phyloP scores from a whole-genome alignment of 345 rosid genomes.

The Linum trigynum region DNA sequence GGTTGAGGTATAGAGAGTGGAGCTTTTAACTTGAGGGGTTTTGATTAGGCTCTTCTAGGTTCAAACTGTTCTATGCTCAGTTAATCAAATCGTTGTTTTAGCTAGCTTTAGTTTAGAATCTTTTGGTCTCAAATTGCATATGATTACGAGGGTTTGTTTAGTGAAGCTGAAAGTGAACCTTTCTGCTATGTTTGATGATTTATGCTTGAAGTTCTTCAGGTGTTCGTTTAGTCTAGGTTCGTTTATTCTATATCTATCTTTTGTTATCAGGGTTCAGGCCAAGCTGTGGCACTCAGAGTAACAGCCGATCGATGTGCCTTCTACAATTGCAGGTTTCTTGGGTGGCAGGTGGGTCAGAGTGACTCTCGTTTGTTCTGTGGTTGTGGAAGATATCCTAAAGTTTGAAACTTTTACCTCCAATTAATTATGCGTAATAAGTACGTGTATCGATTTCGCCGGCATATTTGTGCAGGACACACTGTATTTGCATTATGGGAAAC shows the following conservation, averaged over 20 bases:
- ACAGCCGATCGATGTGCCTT: conserved; percentile 96
- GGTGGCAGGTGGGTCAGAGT: conserved; percentile 71
- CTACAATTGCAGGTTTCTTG: conserved; percentile 89
- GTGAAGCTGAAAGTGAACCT: neutral
- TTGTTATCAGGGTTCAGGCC: conserved; percentile 72
- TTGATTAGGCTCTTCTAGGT: neutral
- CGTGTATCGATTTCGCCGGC: neutral
- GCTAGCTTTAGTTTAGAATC: neutral
- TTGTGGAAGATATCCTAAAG: neutral
- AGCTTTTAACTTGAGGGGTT: neutral
- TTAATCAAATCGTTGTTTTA: too few species aligned
- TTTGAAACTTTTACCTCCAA: neutral
- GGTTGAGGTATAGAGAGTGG: too few species aligned
- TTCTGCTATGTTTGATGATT: neutral
- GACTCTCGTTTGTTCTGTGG: neutral
- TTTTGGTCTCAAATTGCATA: neutral
- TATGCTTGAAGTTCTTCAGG: neutral
- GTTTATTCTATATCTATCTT: neutral
- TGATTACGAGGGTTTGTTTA: neutral
- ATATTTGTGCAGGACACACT: conserved; percentile 63
- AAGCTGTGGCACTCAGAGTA: conserved; percentile 89
- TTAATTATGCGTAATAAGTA: neutral
- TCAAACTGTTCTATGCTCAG: neutral
- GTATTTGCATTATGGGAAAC: conserved; percentile 87
- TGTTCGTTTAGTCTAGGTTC: neutral